These are phyloP conservation scores for Plasmodiophora brassicae DNA, from an alignment of 208 protist species.

Conservation along the genomic window DNA sequence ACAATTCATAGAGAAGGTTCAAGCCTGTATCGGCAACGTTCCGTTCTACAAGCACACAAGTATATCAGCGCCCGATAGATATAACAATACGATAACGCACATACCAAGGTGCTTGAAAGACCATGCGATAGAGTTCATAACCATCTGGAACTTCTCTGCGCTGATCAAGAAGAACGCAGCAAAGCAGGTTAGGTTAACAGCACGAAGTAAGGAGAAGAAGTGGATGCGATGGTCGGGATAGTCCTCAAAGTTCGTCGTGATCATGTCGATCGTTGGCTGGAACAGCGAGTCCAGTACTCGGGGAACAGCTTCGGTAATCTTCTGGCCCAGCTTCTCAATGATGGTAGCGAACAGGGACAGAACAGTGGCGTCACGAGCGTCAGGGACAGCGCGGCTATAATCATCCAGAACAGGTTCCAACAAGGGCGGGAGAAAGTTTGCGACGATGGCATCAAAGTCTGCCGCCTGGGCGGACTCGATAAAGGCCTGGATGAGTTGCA, in stretches of 20 bases:
- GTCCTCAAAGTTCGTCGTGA: conserved; percentile 80
- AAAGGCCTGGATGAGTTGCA: conserved; percentile 86
- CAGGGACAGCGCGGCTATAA: conserved; percentile 78
- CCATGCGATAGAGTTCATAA: conserved; percentile 92
- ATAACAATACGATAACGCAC: neutral
- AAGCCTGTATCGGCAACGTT: conserved; percentile 82
- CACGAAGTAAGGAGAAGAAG: conserved; percentile 90
- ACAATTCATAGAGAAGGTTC: conserved; percentile 76
- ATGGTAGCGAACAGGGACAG: conserved; percentile 79
- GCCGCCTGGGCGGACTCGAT: conserved; percentile 63
- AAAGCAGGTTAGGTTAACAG: conserved; percentile 89
- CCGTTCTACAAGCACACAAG: conserved; percentile 70
- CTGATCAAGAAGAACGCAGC: conserved; percentile 57
- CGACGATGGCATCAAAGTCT: conserved; percentile 49
- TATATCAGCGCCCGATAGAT: neutral
- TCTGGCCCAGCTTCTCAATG: conserved; percentile 76
- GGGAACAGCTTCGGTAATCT: conserved; percentile 52
- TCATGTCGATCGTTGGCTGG: conserved; percentile 93
- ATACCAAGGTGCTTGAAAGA: conserved; percentile 83
- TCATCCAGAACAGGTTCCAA: conserved; percentile 88
- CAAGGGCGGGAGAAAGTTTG: conserved; percentile 81
- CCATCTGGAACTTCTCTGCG: conserved; percentile 63
- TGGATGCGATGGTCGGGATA: conserved; percentile 93
- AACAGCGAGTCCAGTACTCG: conserved; percentile 91
- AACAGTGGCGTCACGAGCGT: conserved; percentile 84